These are phyloP conservation scores for Ceratocystis smalleyi DNA, from an alignment of 2,329 filamentous ascomycete species.

Conservation along the genomic window DNA sequence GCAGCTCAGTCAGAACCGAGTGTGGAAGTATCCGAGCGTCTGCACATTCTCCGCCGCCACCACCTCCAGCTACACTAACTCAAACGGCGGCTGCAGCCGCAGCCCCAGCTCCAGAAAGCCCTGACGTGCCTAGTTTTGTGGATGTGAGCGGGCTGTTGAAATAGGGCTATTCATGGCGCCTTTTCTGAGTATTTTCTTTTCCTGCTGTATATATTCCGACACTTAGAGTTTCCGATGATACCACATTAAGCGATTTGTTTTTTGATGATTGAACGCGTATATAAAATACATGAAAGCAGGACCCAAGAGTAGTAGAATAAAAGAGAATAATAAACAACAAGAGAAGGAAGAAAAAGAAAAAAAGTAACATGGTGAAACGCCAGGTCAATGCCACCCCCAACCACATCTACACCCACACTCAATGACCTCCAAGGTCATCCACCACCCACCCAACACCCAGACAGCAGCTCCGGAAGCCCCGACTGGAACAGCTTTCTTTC, in stretches of 20 bases:
- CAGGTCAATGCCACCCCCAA: constrained; percentile 9
- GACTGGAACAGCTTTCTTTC: neutral
- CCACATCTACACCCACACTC: neutral
- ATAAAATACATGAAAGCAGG: neutral
- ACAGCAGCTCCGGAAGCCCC: neutral
- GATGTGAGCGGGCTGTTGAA: constrained; percentile 30
- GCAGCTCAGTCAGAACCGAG: neutral
- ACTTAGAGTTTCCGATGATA: constrained; percentile 13
- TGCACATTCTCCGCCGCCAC: constrained; percentile 1
- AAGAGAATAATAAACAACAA: constrained; percentile 7
- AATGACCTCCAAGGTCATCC: no score
- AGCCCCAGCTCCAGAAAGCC: neutral
- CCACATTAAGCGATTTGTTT: constrained; percentile 16
- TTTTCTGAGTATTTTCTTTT: neutral
- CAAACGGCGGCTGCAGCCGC: neutral
- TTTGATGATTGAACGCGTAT: constrained; percentile 1
- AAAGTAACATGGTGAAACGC: constrained; percentile 12
- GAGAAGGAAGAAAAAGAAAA: constrained; percentile 12
- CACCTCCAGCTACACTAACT: neutral
- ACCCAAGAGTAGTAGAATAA: neutral
- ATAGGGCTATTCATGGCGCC: constrained; percentile 15
- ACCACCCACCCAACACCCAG: neutral
- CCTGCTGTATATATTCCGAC: constrained; percentile 2
- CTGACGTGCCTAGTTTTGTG: constrained; percentile 15
- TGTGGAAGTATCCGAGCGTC: neutral